Conservation (phyloP, 176 grass and related monocot genomes). For the Poa pratensis region DNA sequence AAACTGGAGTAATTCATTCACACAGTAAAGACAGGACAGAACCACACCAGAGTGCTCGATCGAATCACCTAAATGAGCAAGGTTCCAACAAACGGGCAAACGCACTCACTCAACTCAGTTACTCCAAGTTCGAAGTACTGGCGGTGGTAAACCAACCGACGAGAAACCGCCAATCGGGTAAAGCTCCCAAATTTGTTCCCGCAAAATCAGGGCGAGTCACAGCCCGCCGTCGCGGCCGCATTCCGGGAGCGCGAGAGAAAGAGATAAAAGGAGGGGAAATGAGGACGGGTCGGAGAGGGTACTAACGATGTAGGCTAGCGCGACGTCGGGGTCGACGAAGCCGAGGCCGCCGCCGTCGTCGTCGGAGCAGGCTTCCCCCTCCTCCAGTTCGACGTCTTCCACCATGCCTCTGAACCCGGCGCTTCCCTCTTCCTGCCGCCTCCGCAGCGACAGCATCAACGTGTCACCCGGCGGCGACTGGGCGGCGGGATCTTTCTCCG, state of each 20-base stretch:
- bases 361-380: constrained; percentile 61
- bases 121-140: neutral
- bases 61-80: too few species aligned
- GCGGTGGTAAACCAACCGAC: neutral
- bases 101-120: neutral
- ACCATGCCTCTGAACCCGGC: constrained; percentile 4
- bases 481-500: neutral
- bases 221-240: neutral
- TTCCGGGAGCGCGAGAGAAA: neutral
- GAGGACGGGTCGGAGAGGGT: too few species aligned
- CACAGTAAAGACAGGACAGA: neutral
- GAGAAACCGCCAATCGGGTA: neutral
- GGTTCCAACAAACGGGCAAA: neutral
- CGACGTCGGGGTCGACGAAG: constrained; percentile 61
- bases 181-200: neutral
- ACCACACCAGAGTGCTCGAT: neutral
- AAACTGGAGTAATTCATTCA: neutral
- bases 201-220: neutral
- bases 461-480: neutral
- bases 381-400: constrained; percentile 59
- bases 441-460: constrained; percentile 33
- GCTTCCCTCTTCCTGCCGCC: neutral
- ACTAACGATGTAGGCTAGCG: constrained; percentile 84
- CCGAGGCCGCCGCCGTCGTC: constrained; percentile 8
- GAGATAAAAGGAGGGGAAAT: neutral